Base-by-base conservation (phyloP, 2,329 filamentous ascomycete species). In the Diplodia sapinea region DNA sequence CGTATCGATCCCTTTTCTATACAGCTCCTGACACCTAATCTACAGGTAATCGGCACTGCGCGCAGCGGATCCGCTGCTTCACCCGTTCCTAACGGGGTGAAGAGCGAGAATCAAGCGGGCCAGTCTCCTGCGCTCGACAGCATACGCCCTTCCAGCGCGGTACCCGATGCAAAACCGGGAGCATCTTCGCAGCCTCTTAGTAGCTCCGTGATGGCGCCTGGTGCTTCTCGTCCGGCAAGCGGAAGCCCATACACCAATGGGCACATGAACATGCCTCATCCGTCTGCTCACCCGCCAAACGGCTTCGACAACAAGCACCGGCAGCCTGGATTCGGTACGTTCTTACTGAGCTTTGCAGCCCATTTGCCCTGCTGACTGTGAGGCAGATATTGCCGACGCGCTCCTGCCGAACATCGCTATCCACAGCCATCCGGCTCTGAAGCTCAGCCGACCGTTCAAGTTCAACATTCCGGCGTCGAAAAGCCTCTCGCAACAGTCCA, bases 401-500 rank as follows among this genome's bases (percentile, higher is more conserved):
- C n/a, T 68, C 11, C 67, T 68, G 15, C 62, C 67, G 52, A 50
- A 51, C 20, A 40, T 68, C 11, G 29, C 31, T 7, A 68, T 57
- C 49, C 43, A 51, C 67, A 89, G 89, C 15, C 91, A 94, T 74
- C 89, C 90, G 0, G 85, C 84, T 12, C 82, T 93, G 51, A 86
- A 86, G 61, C 77, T 88, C 2, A 81, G 88, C 9, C 85, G 86
- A 31, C 87, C 87, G 31, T 88, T 90, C 75, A 81, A 86, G 40
- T 81, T 91, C 66, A 85, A 87, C 43, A 81, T 96, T 38, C 83
- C 85, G 1, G 89, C 93, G 3, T 88, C 89, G 63, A 81, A 87
- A 7, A 86, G 84, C 20, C 84, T 90, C 72, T 85, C 88, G 33
- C 88, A 92, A 68, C 90, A 94, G 72, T 92, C 89, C 4, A 82